Conservation (phyloP, 306 rosid species). For the Cicer chorassanicum region DNA sequence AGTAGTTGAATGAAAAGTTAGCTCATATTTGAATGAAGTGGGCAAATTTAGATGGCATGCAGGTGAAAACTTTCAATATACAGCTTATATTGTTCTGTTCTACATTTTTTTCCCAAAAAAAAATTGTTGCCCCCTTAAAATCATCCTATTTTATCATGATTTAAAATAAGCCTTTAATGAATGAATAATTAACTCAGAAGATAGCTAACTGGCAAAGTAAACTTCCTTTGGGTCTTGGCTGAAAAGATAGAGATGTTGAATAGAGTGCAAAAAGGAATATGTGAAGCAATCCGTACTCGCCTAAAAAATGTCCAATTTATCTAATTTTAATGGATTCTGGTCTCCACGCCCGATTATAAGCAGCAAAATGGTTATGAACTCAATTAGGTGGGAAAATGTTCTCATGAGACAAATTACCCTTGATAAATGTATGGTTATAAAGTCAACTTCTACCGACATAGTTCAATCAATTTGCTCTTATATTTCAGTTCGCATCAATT, state of each 20-base stretch:
- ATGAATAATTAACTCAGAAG: constrained; percentile 21
- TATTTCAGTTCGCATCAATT: neutral
- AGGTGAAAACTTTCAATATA: constrained; percentile 29
- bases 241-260: neutral
- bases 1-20: constrained; percentile 36
- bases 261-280: neutral
- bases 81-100: constrained; percentile 12
- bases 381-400: neutral
- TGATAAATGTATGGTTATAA: neutral
- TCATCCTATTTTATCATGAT: too few species aligned
- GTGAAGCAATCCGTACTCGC: neutral
- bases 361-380: neutral
- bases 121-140: neutral
- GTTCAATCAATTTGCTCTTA: neutral
- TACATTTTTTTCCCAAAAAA: neutral
- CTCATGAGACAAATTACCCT: neutral
- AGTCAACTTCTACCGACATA: neutral
- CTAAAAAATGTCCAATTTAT: neutral
- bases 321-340: neutral
- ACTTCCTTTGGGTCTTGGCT: neutral
- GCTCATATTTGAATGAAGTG: constrained; percentile 9
- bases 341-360: neutral
- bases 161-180: constrained; percentile 14
- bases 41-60: constrained; percentile 13
- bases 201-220: constrained; percentile 21